Percentiles rank a stretch among this genome's conserved stretches.
phyloP scores from a whole-genome alignment of 1,139 yeast genomes.

The Candida sojae region DNA sequence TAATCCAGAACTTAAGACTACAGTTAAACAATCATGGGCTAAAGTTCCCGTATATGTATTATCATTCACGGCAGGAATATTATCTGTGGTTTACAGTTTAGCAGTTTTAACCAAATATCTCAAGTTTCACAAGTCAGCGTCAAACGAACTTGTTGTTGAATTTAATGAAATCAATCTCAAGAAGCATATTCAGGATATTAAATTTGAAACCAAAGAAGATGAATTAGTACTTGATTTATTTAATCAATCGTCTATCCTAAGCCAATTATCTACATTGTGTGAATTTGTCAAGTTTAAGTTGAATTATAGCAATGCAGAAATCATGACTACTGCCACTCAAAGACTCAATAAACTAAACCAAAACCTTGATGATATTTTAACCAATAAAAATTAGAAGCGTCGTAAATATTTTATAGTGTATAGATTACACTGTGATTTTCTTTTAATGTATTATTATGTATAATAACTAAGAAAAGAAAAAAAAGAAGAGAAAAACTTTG shows the following conservation, averaged over 20 bases:
- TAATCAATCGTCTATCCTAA: conserved; percentile 14
- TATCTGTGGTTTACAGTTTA: conserved; percentile 31
- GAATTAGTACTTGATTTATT: conserved; percentile 11
- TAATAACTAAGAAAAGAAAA: not conserved
- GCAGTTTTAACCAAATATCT: conserved; percentile 25
- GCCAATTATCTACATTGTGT: conserved; percentile 18
- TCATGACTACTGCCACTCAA: conserved; percentile 17
- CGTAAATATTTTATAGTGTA: not conserved
- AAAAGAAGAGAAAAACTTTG: not conserved
- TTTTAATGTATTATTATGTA: conserved; percentile 1
- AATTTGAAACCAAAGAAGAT: conserved; percentile 8
- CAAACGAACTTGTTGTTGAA: conserved; percentile 11
- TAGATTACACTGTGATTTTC: not conserved
- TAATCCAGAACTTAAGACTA: conserved; percentile 20
- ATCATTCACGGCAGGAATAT: conserved; percentile 24
- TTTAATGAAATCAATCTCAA: conserved; percentile 9
- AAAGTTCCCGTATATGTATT: conserved; percentile 36
- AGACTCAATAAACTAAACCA: conserved; percentile 23
- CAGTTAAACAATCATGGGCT: conserved; percentile 38
- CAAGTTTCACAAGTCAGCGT: conserved; percentile 13
- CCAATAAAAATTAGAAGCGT: not conserved
- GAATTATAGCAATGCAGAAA: conserved; percentile 15
- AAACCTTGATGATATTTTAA: conserved; percentile 20
- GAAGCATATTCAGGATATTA: conserved; percentile 8
- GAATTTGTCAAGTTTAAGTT: conserved; percentile 22